Evolutionary conservation across 140 eudicot species (phyloP).

Genomic region (Ambrosia hybrid): DNA sequence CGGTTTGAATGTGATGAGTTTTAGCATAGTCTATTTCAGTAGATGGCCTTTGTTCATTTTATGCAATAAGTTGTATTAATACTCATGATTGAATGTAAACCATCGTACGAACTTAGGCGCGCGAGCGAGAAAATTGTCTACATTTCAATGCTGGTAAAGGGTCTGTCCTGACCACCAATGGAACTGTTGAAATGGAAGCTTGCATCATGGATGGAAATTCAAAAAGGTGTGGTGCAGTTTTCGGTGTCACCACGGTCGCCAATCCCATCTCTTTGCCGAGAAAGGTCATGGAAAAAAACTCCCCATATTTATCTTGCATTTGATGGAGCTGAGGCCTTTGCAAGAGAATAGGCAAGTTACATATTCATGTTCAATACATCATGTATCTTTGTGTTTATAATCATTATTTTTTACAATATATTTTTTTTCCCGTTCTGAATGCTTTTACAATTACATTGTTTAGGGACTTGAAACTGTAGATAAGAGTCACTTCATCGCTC

Average conservation of each 20-base stretch:
- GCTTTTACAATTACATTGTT: slow-evolving; percentile 17
- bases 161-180: slow-evolving; percentile 70
- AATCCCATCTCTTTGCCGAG: slow-evolving; percentile 82
- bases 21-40: too few relatives aligned
- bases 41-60: too few relatives aligned
- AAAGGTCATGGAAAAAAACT: slow-evolving; percentile 78
- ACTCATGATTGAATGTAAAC: slow-evolving; percentile 7
- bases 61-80: too few relatives aligned
- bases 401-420: slow-evolving; percentile 3
- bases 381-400: too few relatives aligned
- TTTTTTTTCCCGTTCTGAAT: slow-evolving; percentile 48
- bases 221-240: slow-evolving; percentile 91
- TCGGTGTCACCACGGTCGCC: slow-evolving; percentile 81
- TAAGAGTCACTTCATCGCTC: slow-evolving; percentile 67
- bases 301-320: slow-evolving; percentile 41
- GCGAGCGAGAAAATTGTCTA: slow-evolving; percentile 81
- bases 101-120: slow-evolving; percentile 44
- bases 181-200: slow-evolving; percentile 67
- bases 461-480: slow-evolving; percentile 39
- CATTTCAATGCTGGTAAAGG: slow-evolving; percentile 91
- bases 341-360: too few relatives aligned
- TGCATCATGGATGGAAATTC: slow-evolving; percentile 47
- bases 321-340: too few relatives aligned
- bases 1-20: too few relatives aligned
- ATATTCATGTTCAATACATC: too few relatives aligned